Percentiles rank a stretch among this genome's conserved stretches.
Evolutionary conservation across 2,329 filamentous ascomycete genomes (phyloP).

Genomic region (Epichloe sp.): DNA sequence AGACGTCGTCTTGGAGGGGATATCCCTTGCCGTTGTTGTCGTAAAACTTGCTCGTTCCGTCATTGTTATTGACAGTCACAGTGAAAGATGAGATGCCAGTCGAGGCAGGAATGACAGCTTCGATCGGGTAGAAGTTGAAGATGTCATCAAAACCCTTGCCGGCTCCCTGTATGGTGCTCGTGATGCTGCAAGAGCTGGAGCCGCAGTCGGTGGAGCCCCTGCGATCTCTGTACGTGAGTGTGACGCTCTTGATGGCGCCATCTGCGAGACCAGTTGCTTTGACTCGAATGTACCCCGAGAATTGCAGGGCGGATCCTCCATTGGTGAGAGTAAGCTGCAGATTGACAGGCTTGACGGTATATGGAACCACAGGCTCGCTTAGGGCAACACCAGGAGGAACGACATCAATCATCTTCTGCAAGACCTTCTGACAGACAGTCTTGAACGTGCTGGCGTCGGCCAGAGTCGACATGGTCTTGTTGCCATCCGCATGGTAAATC

Average conservation of each 20-base stretch:
- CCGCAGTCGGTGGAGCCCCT: constrained; percentile 34
- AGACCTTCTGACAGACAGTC: constrained; percentile 33
- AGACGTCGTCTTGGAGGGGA: constrained; percentile 38
- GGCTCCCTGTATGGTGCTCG: constrained; percentile 31
- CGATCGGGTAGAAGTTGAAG: constrained; percentile 41
- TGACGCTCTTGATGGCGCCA: constrained; percentile 31
- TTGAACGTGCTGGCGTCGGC: constrained; percentile 30
- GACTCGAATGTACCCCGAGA: constrained; percentile 44
- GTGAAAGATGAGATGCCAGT: constrained; percentile 50
- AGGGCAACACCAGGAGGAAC: constrained; percentile 39
- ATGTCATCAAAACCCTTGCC: constrained; percentile 46
- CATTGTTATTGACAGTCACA: constrained; percentile 34
- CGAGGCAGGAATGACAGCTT: constrained; percentile 38
- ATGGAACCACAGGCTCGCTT: constrained; percentile 38
- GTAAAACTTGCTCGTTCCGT: constrained; percentile 31
- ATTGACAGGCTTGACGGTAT: constrained; percentile 45
- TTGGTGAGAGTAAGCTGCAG: constrained; percentile 40
- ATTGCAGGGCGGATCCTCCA: constrained; percentile 32
- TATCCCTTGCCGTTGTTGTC: constrained; percentile 47
- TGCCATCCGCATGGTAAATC: constrained; percentile 42
- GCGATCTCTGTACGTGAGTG: constrained; percentile 43
- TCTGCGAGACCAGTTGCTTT: constrained; percentile 34
- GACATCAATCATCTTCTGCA: constrained; percentile 49
- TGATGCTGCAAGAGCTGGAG: constrained; percentile 28
- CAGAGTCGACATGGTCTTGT: constrained; percentile 39